Evolutionary conservation across 1,284 basidiomycete species (phyloP).

Genomic region (Marasmius fiardii): DNA sequence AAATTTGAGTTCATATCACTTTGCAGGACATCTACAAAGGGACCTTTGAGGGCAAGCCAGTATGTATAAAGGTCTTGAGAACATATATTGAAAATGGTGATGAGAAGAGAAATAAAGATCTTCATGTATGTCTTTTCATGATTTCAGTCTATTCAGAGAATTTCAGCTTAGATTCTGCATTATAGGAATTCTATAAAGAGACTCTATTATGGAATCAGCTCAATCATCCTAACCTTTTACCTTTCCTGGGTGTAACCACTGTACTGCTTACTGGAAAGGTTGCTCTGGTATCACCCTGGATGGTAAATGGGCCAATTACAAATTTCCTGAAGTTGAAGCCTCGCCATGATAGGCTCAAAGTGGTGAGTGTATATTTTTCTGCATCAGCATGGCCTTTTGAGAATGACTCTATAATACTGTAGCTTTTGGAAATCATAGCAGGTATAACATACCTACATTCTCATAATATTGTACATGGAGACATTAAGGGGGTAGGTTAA

Average conservation of each 20-base stretch:
- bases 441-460: neutral
- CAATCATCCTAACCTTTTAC: slow-evolving; percentile 12
- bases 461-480: neutral
- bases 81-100: neutral
- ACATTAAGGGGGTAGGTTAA: neutral
- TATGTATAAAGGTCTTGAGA: neutral
- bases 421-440: neutral
- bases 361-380: neutral
- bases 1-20: too few species aligned
- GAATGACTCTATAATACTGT: neutral
- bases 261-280: slow-evolving; percentile 4
- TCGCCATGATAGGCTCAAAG: slow-evolving; percentile 1
- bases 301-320: slow-evolving; percentile 12
- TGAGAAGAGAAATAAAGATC: neutral
- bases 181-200: slow-evolving; percentile 11
- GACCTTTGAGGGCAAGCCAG: neutral
- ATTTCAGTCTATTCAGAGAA: neutral
- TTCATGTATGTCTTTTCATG: too few species aligned
- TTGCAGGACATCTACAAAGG: neutral
- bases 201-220: slow-evolving; percentile 13
- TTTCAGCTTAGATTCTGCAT: too few species aligned
- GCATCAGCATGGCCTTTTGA: too few species aligned
- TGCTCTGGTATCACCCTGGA: slow-evolving; percentile 14
- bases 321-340: slow-evolving; percentile 9
- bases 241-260: slow-evolving; percentile 11